phyloP scores from a whole-genome alignment of 2,329 filamentous ascomycete species.

The Trichoderma sp. region DNA sequence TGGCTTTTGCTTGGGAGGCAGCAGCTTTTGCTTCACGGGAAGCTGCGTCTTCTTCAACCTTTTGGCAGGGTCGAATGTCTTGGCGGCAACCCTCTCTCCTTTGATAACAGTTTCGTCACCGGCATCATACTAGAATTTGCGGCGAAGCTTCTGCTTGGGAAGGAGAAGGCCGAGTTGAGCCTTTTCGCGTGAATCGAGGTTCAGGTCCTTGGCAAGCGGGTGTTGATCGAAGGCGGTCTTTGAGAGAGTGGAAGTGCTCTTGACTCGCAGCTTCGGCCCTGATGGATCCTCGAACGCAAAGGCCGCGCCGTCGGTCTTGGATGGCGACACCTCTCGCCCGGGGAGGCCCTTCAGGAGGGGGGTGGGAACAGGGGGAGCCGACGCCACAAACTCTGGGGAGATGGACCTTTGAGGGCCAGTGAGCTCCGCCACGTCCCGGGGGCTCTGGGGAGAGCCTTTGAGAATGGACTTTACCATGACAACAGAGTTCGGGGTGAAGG shows the following conservation, averaged over 20 bases:
- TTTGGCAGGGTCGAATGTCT: slow-evolving; percentile 1
- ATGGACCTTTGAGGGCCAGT: slow-evolving; percentile 15
- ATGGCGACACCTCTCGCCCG: slow-evolving; percentile 44
- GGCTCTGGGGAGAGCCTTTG: slow-evolving; percentile 23
- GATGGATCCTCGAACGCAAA: slow-evolving; percentile 42
- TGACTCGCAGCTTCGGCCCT: slow-evolving; percentile 37
- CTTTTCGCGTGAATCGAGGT: slow-evolving; percentile 37
- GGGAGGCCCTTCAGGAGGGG: slow-evolving; percentile 51
- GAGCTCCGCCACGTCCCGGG: slow-evolving; percentile 27
- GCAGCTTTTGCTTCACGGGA: slow-evolving; percentile 12
- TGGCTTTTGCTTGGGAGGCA: neutral
- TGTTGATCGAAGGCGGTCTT: slow-evolving; percentile 42
- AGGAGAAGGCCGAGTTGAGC: slow-evolving; percentile 41
- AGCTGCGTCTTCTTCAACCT: slow-evolving; percentile 10
- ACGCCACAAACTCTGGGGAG: slow-evolving; percentile 17
- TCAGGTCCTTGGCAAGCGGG: slow-evolving; percentile 40
- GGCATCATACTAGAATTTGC: slow-evolving; percentile 44
- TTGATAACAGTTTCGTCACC: slow-evolving; percentile 37
- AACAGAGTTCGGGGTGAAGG: slow-evolving; percentile 8
- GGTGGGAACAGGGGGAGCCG: slow-evolving; percentile 31
- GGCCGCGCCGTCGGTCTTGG: slow-evolving; percentile 43
- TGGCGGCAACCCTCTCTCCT: slow-evolving; percentile 12
- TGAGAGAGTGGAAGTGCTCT: slow-evolving; percentile 41
- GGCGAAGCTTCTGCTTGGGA: slow-evolving; percentile 40
- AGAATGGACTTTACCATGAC: slow-evolving; percentile 22